Base-by-base conservation (phyloP, 108 stramenopile species). In the Skeletonema marinoi region DNA sequence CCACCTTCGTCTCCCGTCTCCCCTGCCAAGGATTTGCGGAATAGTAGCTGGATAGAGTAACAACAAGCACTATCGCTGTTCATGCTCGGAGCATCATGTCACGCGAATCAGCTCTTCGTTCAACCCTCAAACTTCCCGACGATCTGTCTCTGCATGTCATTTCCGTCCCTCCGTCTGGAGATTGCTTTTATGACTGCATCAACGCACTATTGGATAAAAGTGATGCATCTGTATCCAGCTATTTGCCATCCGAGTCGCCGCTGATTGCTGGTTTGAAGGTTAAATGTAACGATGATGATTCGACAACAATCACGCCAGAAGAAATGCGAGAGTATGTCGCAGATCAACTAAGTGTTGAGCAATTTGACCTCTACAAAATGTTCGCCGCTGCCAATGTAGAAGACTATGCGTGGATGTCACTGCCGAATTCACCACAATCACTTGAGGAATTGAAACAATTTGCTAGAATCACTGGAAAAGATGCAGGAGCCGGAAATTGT, bases 131-230 rank as follows among this genome's bases (percentile, higher is more conserved):
- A 32, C 51, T 82, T n/a, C 48, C 81, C 12, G 13, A 38, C 44
- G 32, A 56, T 39, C 41, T 65, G 21, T 67, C 71, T 16, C 33
- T 82, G 21, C 76, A 72, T 25, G 81, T 82, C 7, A 17, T 82
- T 29, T 77, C 81, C 63, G 41, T 82, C 0, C 30, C 39, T 12
- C 62, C 81, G 7, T 73, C 81, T 42, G 81, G 76, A 25, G 81
- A 82, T 60, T 82, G 81, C 76, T 68, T 82, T 41, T 82, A 77
- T 25, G 76, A 82, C 36, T 77, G 76, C 51, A 77, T 82, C 56
- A 56, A 82, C 60, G 64, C 54, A 30, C 63, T 82, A 2, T 19
- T 82, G 10, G 60, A 31, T 8, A 46, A 17, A 50, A 0, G n/a
- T 8, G 19, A 79, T 30, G 44, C 65, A 25, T 31, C 61, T 32